These are phyloP conservation scores for Amaranthus tricolor DNA, from an alignment of 179 eudicot genomes.

Conservation along the genomic window DNA sequence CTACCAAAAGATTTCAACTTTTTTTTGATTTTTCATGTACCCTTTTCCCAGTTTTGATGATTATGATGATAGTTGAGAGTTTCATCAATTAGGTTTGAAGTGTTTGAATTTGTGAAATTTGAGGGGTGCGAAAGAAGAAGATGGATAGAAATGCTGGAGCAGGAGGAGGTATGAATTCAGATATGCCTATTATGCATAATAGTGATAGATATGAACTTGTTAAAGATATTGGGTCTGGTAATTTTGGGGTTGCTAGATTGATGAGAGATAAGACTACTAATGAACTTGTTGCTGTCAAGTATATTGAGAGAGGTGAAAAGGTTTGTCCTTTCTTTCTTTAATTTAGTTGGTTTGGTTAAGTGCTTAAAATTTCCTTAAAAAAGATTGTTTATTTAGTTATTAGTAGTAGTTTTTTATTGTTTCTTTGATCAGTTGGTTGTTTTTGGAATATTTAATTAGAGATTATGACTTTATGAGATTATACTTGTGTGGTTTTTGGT, in stretches of 20 bases:
- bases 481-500: too few relatives aligned
- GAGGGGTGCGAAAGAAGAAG: too few relatives aligned
- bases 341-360: background rate
- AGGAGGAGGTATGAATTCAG: slow-evolving; percentile 12
- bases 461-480: too few relatives aligned
- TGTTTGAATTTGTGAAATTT: background rate
- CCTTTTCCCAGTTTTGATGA: background rate
- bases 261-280: slow-evolving; percentile 53
- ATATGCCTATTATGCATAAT: slow-evolving; percentile 51
- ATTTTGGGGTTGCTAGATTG: slow-evolving; percentile 59
- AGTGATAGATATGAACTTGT: slow-evolving; percentile 49
- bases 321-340: slow-evolving; percentile 18
- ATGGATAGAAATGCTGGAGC: background rate
- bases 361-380: too few relatives aligned
- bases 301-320: slow-evolving; percentile 67
- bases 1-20: background rate
- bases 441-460: too few relatives aligned
- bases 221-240: slow-evolving; percentile 61
- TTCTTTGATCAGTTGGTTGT: too few relatives aligned
- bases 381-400: too few relatives aligned
- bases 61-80: background rate
- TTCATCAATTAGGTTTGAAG: background rate
- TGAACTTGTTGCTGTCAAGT: slow-evolving; percentile 63
- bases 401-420: too few relatives aligned
- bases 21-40: background rate